Evolutionary conservation across 2,329 filamentous ascomycete genomes (phyloP), one percentile per base, ranked within the genome.

Genomic region (Cyanodermella asteris): DNA sequence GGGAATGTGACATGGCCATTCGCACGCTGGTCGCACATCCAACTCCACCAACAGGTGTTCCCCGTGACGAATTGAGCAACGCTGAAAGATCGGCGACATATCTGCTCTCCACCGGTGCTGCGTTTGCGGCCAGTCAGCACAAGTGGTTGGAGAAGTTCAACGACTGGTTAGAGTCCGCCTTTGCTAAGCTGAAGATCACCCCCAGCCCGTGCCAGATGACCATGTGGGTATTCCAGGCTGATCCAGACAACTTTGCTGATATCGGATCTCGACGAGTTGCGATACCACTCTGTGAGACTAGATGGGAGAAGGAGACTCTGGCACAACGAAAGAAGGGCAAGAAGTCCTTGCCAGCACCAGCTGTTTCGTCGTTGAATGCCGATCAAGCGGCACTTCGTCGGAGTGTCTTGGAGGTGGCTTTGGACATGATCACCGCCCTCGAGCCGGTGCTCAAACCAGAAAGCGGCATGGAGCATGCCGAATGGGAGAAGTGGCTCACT

Each of bases 401-500:
- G 38, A 84, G 77, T 7, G 80, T 81, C n/a, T 59, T 91, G 28
- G 52, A 76, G 41, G 80, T 74, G 3, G 68, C 82, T 5, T 65
- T 90, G 26, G 74, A 82, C 43, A 64, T 80, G 59, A 77, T 91
- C 27, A 77, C 87, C 43, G 73, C 72, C 33, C 53, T 93, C 38
- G 82, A 93, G 47, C 77, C 78, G 5, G 51, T 87, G 30, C 53
- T 93, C 36, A 66, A 75, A 37, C 75, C 91, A 39, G 67, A 69
- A 22, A 90, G 75, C 40, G 75, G 73, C 9, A 91, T 91, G 56
- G 78, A 73, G 39, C 68, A 76, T 41, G 80, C 91, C 37, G 82
- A 93, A 50, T 93, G 81, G 81, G 76, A 90, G 45, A 59, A 68
- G 20, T 93, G 82, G 82, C 68, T 76, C 51, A 69, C 72, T 20